A percentile compares a stretch with the other conserved stretches of the same genome.
Conservation (phyloP, 1,139 yeast genomes). For the Barnettozyma hawaiiensis region DNA sequence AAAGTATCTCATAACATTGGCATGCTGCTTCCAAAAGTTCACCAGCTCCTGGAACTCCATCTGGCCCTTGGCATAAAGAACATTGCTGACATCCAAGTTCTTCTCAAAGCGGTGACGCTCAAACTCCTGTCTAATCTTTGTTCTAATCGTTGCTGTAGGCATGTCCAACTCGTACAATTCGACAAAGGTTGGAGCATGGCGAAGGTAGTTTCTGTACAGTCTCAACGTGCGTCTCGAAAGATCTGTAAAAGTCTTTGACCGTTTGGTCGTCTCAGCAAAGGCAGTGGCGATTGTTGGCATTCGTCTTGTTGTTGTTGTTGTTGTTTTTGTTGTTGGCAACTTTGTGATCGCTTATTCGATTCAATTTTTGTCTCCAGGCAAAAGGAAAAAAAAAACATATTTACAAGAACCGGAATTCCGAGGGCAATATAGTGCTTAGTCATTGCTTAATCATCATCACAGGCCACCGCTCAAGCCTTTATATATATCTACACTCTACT, state of each 20-base stretch:
- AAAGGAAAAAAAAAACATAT: too few species aligned
- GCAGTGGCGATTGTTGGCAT: slow-evolving; percentile 73
- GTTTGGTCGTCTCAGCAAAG: slow-evolving; percentile 77
- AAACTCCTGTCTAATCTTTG: slow-evolving; percentile 84
- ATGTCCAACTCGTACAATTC: slow-evolving; percentile 74
- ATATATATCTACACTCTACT: too few species aligned
- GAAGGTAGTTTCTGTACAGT: slow-evolving; percentile 67
- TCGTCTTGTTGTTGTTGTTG: background rate
- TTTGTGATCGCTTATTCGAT: too few species aligned
- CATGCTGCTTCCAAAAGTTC: slow-evolving; percentile 88
- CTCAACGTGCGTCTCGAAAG: slow-evolving; percentile 60
- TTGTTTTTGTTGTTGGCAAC: background rate
- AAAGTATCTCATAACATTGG: slow-evolving; percentile 80
- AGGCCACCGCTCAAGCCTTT: too few species aligned
- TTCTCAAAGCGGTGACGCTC: slow-evolving; percentile 75
- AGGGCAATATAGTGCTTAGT: too few species aligned
- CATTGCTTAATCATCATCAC: too few species aligned
- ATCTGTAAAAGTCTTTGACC: slow-evolving; percentile 57
- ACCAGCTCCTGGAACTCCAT: slow-evolving; percentile 88
- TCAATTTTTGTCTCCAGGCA: too few species aligned
- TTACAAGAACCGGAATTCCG: too few species aligned
- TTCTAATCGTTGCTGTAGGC: slow-evolving; percentile 76
- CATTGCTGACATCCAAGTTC: slow-evolving; percentile 60
- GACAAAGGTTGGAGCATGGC: slow-evolving; percentile 58
- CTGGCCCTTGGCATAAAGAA: slow-evolving; percentile 75